Evolutionary conservation across 495 filamentous ascomycete genomes (phyloP).

Genomic region (Chaetomidium leptoderma): DNA sequence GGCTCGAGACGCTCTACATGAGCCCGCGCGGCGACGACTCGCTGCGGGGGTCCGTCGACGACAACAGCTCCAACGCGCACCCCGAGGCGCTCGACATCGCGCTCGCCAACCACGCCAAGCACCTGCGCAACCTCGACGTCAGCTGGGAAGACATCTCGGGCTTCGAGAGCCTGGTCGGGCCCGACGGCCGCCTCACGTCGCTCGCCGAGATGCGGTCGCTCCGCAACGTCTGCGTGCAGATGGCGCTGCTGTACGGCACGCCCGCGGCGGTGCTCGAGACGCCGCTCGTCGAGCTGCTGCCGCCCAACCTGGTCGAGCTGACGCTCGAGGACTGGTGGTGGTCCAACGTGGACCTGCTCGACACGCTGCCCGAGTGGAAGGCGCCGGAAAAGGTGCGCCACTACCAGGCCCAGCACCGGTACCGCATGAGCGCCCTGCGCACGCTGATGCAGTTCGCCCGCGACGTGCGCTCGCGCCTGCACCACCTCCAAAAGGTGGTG

Average conservation of each 20-base stretch:
- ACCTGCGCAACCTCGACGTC: constrained; percentile 32
- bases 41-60: background rate
- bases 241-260: constrained; percentile 25
- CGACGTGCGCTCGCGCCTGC: constrained; percentile 13
- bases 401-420: constrained; percentile 21
- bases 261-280: constrained; percentile 8
- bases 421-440: constrained; percentile 23
- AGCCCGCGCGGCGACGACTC: constrained; percentile 18
- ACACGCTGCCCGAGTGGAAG: constrained; percentile 22
- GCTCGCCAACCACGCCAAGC: constrained; percentile 19
- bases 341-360: constrained; percentile 17
- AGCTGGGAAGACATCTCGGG: constrained; percentile 25
- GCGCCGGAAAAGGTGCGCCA: constrained; percentile 18
- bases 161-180: constrained; percentile 23
- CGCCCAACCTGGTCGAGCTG: constrained; percentile 31
- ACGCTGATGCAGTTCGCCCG: constrained; percentile 25
- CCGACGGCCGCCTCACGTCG: constrained; percentile 27
- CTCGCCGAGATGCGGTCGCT: constrained; percentile 21
- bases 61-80: constrained; percentile 11
- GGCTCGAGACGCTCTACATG: constrained; percentile 34
- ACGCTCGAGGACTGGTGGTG: constrained; percentile 37
- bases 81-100: constrained; percentile 28
- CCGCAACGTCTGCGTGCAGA: constrained; percentile 29
- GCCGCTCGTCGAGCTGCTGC: constrained; percentile 28
- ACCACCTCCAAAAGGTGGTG: constrained; percentile 21